Conservation (phyloP, 2,329 filamentous ascomycete species). For the Alternaria sp. region DNA sequence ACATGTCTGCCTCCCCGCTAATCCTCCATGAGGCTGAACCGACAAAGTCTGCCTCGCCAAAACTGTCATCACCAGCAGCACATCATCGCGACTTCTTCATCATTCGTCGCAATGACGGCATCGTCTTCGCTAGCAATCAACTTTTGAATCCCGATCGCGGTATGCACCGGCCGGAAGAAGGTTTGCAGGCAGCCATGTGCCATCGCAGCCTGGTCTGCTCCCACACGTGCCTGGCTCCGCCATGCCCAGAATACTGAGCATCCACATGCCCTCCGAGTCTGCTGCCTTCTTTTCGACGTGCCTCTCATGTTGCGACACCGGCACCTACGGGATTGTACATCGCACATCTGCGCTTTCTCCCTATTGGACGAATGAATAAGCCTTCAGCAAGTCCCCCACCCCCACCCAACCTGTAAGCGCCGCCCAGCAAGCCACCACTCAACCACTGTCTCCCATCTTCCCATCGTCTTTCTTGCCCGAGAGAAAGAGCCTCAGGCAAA, state of each 20-base stretch:
- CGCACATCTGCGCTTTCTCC: not conserved
- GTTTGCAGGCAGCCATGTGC: not conserved
- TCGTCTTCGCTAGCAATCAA: conserved; percentile 5
- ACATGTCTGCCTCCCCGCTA: conserved; percentile 7
- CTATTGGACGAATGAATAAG: conserved; percentile 9
- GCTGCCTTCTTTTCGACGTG: not conserved
- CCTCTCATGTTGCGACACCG: not conserved
- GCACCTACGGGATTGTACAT: not conserved
- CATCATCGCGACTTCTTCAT: not conserved
- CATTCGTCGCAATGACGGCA: conserved; percentile 13
- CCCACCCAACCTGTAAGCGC: conserved; percentile 21
- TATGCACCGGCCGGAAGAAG: conserved; percentile 1
- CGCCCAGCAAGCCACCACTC: conserved; percentile 15
- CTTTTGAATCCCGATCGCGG: conserved; percentile 3
- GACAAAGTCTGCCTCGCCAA: conserved; percentile 25
- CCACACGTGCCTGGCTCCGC: conserved; percentile 1
- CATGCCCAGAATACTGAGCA: conserved; percentile 12
- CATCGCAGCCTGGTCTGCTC: not conserved
- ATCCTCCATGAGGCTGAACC: conserved; percentile 14
- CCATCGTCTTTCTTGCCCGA: conserved; percentile 4
- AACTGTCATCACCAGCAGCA: conserved; percentile 12
- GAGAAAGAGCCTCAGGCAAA: not conserved
- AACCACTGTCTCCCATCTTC: conserved; percentile 13
- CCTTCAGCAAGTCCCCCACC: not conserved
- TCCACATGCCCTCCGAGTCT: not conserved